Base-by-base conservation (phyloP, 1,284 basidiomycete genomes). In the Cryptococcus sp. region DNA sequence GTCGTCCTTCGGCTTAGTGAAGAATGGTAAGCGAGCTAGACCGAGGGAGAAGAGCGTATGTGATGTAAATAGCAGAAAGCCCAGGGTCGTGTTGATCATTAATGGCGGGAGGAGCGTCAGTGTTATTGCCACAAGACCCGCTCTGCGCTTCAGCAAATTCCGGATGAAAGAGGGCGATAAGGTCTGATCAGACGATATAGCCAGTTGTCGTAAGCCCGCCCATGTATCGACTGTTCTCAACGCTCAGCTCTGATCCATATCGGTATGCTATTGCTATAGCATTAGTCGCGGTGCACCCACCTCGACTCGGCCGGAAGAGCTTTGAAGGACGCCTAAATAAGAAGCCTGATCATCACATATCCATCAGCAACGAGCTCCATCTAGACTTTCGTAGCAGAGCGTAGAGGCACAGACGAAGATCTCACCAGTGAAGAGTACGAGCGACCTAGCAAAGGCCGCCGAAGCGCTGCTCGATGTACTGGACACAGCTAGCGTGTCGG, bases 281-380 rank as follows among this genome's bases (percentile, higher is more conserved):
- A n/a, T n/a, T n/a, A n/a, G n/a, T 23, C 4, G n/a, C 23, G 41
- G 15, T 25, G 16, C n/a, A 43, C 68, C 55, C 50, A 77, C 77
- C 69, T 71, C 77, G 54, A 54, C 66, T 77, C 0, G 76, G 77
- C 47, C 73, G 64, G 52, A 78, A 79, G 20, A 79, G 63, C 63
- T 78, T 77, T 16, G 73, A 76, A 1, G 77, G 77, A 27, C 76
- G 60, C 38, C 75, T 65, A 55, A 79, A 79, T 61, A 77, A 69
- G 54, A 79, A 69, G 10, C 75, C 75, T 77, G 49, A 2, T 5
- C 19, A 5, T 40, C 20, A 53, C n/a, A 54, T 27, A 35, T 13
- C 49, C 49, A 38, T 42, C 19, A 46, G 41, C 47, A 20, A 22
- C 10, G 41, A 3, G 25, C 17, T n/a, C 47, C 40, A 4, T 19